Conservation (phyloP, 306 rosid genomes). For the Spatholobus suberectus region DNA sequence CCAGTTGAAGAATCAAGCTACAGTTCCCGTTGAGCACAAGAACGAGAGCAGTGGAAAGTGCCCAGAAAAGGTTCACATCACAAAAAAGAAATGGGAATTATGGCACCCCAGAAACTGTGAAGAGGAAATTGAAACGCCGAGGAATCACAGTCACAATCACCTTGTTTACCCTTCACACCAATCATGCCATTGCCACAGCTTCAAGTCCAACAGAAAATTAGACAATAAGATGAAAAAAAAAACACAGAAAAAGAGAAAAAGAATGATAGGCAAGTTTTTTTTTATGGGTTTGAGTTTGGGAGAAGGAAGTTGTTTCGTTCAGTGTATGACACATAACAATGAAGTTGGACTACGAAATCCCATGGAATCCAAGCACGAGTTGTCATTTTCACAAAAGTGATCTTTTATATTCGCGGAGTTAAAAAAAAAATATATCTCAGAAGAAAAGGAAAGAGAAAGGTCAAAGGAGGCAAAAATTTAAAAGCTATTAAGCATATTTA, state of each 20-base stretch:
- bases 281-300: not conserved
- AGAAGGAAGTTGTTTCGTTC: slow-evolving; percentile 20
- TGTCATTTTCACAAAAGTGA: not conserved
- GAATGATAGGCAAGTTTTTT: too few species aligned
- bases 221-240: not conserved
- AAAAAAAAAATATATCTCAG: not conserved
- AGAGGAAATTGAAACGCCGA: not conserved
- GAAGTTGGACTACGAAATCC: not conserved
- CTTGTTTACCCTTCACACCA: not conserved
- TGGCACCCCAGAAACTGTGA: slow-evolving; percentile 20
- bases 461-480: not conserved
- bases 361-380: not conserved
- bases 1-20: slow-evolving; percentile 32
- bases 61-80: slow-evolving; percentile 21
- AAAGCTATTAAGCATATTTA: not conserved
- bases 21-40: slow-evolving; percentile 7
- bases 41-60: not conserved
- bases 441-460: not conserved
- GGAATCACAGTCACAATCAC: slow-evolving; percentile 20
- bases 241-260: not conserved
- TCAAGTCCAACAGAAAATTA: not conserved
- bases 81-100: not conserved
- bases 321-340: not conserved
- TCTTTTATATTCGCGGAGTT: not conserved
- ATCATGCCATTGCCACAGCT: not conserved